Percentiles rank a stretch among this genome's conserved stretches.
Evolutionary conservation across 2,329 filamentous ascomycete genomes (phyloP).

Genomic region (Penicillium hordei): DNA sequence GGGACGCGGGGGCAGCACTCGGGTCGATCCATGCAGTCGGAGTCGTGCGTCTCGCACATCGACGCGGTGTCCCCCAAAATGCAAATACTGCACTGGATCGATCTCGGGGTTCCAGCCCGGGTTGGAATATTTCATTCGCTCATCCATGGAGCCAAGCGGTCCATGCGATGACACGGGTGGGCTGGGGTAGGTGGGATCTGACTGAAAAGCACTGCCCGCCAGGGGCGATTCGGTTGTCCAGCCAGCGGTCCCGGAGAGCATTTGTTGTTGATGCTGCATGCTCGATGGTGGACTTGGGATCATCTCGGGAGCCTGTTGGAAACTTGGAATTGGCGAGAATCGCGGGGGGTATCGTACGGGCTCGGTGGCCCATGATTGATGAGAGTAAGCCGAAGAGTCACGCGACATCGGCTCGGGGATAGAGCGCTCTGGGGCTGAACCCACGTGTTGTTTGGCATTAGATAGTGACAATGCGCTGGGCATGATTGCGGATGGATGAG

Average conservation of each 20-base stretch:
- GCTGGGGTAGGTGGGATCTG: conserved; percentile 22
- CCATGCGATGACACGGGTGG: conserved; percentile 9
- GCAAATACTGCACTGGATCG: conserved; percentile 18
- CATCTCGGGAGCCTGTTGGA: conserved; percentile 14
- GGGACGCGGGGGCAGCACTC: conserved; percentile 18
- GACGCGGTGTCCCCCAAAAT: conserved; percentile 32
- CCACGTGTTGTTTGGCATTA: conserved; percentile 17
- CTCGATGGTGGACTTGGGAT: conserved; percentile 10
- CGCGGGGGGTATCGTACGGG: conserved; percentile 31
- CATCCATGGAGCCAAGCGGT: conserved; percentile 24
- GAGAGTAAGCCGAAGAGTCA: conserved; percentile 34
- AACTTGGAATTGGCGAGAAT: conserved; percentile 26
- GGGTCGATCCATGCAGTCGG: conserved; percentile 21
- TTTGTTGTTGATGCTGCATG: conserved; percentile 20
- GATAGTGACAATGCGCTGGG: conserved; percentile 31
- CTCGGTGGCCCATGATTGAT: conserved; percentile 40
- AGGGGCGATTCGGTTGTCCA: conserved; percentile 23
- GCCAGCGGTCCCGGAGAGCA: conserved; percentile 19
- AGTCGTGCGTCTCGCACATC: conserved; percentile 33
- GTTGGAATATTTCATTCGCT: conserved; percentile 14
- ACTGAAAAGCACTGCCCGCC: conserved; percentile 16
- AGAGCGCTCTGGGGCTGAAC: conserved; percentile 32
- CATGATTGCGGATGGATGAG: conserved; percentile 38
- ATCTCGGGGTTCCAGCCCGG: conserved; percentile 18
- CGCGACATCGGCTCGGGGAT: conserved; percentile 36